phyloP scores from a whole-genome alignment of 2,329 filamentous ascomycete genomes.

The Ophiostoma himal-ulmi region DNA sequence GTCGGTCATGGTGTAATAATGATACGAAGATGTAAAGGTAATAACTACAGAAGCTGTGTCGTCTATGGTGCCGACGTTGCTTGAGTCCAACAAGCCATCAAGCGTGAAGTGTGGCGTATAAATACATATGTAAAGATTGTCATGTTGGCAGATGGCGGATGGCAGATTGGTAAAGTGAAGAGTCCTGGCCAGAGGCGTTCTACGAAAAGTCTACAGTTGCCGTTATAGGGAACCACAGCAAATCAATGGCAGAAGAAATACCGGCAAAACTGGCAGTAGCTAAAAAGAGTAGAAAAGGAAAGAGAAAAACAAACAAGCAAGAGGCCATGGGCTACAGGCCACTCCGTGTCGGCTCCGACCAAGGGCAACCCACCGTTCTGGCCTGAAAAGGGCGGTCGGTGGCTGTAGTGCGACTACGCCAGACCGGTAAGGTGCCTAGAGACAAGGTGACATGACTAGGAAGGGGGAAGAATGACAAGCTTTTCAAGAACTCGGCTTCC shows the following conservation, averaged over 20 bases:
- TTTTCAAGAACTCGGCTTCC: neutral
- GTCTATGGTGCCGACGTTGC: neutral
- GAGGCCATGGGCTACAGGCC: neutral
- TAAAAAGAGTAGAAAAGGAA: neutral
- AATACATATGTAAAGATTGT: neutral
- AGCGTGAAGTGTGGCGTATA: neutral
- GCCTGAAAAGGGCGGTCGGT: neutral
- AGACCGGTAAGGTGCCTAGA: neutral
- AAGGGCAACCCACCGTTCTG: conserved; percentile 6
- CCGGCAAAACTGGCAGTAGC: neutral
- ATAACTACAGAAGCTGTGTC: neutral
- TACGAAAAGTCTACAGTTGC: conserved; percentile 1
- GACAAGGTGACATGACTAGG: neutral
- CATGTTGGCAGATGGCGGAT: neutral
- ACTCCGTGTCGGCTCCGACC: conserved; percentile 21
- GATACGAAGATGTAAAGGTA: neutral
- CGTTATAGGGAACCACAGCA: neutral
- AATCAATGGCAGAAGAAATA: neutral
- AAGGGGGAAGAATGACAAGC: neutral
- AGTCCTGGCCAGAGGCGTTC: neutral
- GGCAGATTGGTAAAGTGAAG: neutral
- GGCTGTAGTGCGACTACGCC: neutral
- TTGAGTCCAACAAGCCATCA: neutral
- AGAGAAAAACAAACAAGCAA: neutral
- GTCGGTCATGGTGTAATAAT: neutral